These are phyloP conservation scores for Cetradonia linearis DNA, from an alignment of 495 filamentous ascomycete species.

Conservation along the genomic window DNA sequence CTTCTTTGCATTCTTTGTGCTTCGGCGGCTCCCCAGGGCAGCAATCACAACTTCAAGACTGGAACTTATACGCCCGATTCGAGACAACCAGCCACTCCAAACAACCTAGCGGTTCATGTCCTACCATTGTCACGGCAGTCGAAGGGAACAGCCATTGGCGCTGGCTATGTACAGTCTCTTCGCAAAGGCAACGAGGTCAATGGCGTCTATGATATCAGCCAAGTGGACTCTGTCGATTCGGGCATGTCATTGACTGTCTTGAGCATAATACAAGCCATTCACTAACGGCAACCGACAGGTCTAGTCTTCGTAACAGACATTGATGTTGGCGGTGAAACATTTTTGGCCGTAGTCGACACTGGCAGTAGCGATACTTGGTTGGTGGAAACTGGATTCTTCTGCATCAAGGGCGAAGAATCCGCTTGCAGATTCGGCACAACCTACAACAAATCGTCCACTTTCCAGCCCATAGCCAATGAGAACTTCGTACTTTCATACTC, in stretches of 20 bases:
- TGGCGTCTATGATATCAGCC: slow-evolving; percentile 14
- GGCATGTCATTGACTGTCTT: background rate
- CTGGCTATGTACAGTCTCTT: slow-evolving; percentile 17
- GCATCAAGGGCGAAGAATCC: slow-evolving; percentile 31
- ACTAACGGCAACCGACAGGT: slow-evolving; percentile 12
- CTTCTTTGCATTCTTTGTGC: background rate
- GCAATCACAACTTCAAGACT: slow-evolving; percentile 1
- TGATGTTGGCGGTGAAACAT: slow-evolving; percentile 34
- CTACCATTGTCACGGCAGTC: slow-evolving; percentile 10
- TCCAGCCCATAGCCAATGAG: slow-evolving; percentile 33
- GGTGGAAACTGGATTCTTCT: slow-evolving; percentile 38
- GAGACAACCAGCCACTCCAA: slow-evolving; percentile 7
- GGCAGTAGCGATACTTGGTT: slow-evolving; percentile 53
- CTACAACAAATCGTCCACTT: slow-evolving; percentile 36
- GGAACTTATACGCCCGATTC: background rate
- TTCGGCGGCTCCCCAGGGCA: background rate
- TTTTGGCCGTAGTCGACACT: slow-evolving; percentile 48
- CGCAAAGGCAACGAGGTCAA: slow-evolving; percentile 19
- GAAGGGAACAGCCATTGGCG: slow-evolving; percentile 5
- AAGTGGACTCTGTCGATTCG: slow-evolving; percentile 12
- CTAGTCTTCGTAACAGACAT: slow-evolving; percentile 26
- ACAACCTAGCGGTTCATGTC: slow-evolving; percentile 12
- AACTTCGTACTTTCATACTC: slow-evolving; percentile 53
- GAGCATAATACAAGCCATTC: background rate
- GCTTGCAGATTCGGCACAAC: slow-evolving; percentile 41